Percentiles rank a stretch among this genome's conserved stretches.
Evolutionary conservation across 2,329 filamentous ascomycete species (phyloP).

Genomic region (Nigrospora osmanthi): DNA sequence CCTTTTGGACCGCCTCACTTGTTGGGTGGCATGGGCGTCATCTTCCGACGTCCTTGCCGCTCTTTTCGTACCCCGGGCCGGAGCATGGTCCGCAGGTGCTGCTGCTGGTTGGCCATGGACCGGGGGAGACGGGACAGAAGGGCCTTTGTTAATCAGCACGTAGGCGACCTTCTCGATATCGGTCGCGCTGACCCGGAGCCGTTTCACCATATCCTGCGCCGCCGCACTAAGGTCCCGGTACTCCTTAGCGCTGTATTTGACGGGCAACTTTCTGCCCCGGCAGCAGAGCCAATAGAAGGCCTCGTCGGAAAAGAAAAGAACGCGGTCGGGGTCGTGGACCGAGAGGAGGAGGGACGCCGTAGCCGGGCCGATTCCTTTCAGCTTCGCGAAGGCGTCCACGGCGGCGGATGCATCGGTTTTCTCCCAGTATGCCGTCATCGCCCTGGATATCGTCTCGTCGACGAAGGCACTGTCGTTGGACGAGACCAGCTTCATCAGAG

Average conservation of each 20-base stretch:
- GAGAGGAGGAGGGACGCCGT: conserved; percentile 69
- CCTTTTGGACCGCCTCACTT: not conserved
- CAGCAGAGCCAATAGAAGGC: conserved; percentile 65
- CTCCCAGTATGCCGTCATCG: conserved; percentile 37
- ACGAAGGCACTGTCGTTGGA: conserved; percentile 49
- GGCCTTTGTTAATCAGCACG: conserved; percentile 47
- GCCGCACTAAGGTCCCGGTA: conserved; percentile 48
- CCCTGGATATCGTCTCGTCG: conserved; percentile 39
- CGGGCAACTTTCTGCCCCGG: conserved; percentile 36
- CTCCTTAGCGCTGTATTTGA: conserved; percentile 66
- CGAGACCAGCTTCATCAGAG: conserved; percentile 50
- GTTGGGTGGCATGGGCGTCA: not conserved
- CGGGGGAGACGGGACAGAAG: not conserved
- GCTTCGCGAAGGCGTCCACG: conserved; percentile 44
- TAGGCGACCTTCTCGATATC: conserved; percentile 66
- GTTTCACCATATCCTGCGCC: conserved; percentile 32
- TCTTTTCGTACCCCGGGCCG: not conserved
- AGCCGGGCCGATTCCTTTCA: conserved; percentile 73
- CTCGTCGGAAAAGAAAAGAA: conserved; percentile 77
- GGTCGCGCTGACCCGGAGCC: conserved; percentile 47
- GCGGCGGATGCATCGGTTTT: conserved; percentile 29
- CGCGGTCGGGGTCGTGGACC: conserved; percentile 47
- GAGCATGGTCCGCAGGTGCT: not conserved
- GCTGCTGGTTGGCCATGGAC: not conserved
- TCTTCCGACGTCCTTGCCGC: not conserved